phyloP scores from a whole-genome alignment of 1,284 basidiomycete species.

The Neonothopanus nambi region DNA sequence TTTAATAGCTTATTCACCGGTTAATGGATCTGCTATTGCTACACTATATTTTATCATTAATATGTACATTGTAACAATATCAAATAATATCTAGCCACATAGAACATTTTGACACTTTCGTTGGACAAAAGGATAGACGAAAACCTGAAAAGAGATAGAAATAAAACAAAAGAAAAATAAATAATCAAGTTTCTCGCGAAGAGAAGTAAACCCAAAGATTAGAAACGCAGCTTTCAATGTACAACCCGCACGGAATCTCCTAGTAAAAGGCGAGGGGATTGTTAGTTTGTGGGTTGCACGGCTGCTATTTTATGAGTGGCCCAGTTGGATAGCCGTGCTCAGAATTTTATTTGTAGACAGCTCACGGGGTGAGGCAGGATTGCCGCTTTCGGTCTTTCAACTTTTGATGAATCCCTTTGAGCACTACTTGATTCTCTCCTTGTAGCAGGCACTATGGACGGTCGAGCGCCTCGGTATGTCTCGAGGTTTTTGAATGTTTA shows the following conservation, averaged over 20 bases:
- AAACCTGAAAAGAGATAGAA: no score
- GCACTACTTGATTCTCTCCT: no score
- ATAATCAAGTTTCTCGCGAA: slow-evolving; percentile 1
- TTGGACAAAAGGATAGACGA: no score
- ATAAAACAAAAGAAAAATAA: slow-evolving; percentile 3
- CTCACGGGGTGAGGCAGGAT: slow-evolving; percentile 1
- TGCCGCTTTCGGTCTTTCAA: no score
- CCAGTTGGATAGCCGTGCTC: no score
- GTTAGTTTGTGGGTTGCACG: slow-evolving; percentile 11
- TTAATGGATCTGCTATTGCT: no score
- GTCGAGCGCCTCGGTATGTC: slow-evolving; percentile 16
- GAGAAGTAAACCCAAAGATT: slow-evolving; percentile 17
- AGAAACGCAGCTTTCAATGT: slow-evolving; percentile 2
- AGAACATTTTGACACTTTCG: no score
- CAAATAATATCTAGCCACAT: background rate
- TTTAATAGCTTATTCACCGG: no score
- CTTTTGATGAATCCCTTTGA: no score
- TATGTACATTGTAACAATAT: background rate
- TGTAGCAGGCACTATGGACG: slow-evolving; percentile 17
- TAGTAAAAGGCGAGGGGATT: slow-evolving; percentile 19
- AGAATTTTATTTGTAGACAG: slow-evolving; percentile 11
- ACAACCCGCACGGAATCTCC: slow-evolving; percentile 14
- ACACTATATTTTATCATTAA: no score
- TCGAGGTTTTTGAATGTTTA: background rate
- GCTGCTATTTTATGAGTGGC: background rate